These are phyloP conservation scores for Cicer pinnatifidum DNA, from an alignment of 306 rosid species.

Conservation along the genomic window DNA sequence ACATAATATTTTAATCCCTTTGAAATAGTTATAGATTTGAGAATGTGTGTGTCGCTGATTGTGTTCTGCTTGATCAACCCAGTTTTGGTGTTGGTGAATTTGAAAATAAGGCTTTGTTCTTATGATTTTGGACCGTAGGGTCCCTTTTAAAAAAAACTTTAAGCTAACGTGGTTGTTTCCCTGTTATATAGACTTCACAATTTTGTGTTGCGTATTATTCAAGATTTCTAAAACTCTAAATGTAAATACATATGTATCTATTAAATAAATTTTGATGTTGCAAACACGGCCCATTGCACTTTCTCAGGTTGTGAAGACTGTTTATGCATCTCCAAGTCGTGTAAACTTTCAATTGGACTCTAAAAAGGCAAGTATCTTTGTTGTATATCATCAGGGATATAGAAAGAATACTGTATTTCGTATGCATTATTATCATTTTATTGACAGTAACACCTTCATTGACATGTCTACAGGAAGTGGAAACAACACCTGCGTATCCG, in stretches of 20 bases:
- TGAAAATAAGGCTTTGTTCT: conserved; percentile 25
- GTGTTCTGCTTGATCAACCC: conserved; percentile 29
- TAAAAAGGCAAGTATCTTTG: conserved; percentile 64
- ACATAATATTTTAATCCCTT: conserved; percentile 12
- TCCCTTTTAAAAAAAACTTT: conserved; percentile 27
- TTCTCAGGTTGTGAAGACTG: conserved; percentile 90
- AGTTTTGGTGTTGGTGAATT: conserved; percentile 27
- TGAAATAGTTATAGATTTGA: conserved; percentile 33
- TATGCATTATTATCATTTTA: conserved; percentile 37
- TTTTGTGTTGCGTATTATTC: conserved; percentile 29
- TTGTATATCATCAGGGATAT: conserved; percentile 2
- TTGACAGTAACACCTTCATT: conserved; percentile 44
- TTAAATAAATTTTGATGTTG: conserved; percentile 34
- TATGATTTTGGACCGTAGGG: conserved; percentile 25
- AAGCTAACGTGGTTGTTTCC: conserved; percentile 28
- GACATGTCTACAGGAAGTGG: conserved; percentile 75
- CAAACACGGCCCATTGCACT: conserved; percentile 32
- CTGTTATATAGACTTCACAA: conserved; percentile 26
- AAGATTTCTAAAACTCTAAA: conserved; percentile 13
- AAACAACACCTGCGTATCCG: conserved; percentile 98
- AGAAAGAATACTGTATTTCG: conserved; percentile 25
- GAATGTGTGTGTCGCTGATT: neutral
- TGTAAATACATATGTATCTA: neutral
- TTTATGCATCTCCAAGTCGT: conserved; percentile 97
- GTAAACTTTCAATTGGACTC: conserved; percentile 93